Percentiles rank a stretch among this genome's conserved stretches.
phyloP scores from a whole-genome alignment of 805 yeast genomes.

The Diddensiella caesifluorescens region DNA sequence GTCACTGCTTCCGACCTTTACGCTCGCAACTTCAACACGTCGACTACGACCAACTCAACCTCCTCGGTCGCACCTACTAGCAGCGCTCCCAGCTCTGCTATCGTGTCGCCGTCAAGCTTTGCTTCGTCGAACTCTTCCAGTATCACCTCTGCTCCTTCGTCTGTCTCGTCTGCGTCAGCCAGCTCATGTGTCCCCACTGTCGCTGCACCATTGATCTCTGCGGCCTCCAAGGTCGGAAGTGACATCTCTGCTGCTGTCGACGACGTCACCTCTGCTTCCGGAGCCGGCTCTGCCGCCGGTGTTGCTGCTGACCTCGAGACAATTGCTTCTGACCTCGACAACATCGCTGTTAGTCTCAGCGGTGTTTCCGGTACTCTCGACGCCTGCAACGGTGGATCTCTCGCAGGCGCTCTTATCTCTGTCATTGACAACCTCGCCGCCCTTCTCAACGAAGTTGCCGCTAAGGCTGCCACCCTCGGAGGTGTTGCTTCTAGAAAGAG shows the following conservation, averaged over 20 bases:
- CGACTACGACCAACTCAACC: no score
- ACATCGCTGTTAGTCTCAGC: background rate
- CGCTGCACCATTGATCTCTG: background rate
- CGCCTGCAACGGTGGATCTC: slow-evolving; percentile 2
- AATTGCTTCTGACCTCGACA: slow-evolving; percentile 1
- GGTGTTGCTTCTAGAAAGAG: slow-evolving; percentile 4
- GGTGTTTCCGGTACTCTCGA: background rate
- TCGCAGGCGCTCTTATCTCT: background rate
- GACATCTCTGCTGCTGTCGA: slow-evolving; percentile 4
- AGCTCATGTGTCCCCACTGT: slow-evolving; percentile 5
- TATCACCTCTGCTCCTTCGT: background rate
- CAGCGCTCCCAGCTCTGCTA: background rate
- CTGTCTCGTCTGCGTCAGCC: background rate
- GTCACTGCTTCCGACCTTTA: no score
- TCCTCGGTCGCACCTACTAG: background rate
- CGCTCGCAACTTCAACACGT: no score
- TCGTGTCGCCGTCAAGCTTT: background rate
- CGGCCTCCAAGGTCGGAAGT: background rate
- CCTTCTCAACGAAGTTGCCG: slow-evolving; percentile 3
- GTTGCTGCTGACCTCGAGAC: background rate
- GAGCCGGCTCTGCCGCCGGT: background rate
- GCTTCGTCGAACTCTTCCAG: background rate
- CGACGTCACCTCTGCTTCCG: background rate
- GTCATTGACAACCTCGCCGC: slow-evolving; percentile 1
- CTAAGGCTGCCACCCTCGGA: background rate